A percentile compares a stretch with the other conserved stretches of the same genome.
Conservation (phyloP, 1,284 basidiomycete species). For the Stygiomarasmius scandens region DNA sequence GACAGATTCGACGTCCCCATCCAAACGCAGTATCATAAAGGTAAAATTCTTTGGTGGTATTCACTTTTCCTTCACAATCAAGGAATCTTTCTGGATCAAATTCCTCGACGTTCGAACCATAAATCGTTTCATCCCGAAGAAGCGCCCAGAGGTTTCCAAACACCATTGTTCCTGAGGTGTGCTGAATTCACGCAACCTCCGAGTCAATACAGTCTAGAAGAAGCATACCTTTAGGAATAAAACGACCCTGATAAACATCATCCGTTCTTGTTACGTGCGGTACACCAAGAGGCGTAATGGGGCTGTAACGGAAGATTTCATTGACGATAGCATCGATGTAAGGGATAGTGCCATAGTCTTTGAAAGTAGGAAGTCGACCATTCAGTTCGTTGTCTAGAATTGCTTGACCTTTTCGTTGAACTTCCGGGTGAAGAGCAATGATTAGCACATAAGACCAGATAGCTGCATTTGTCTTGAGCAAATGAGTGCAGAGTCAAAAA, state of each 20-base stretch:
- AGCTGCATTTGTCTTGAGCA: conserved; percentile 19
- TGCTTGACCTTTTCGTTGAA: conserved; percentile 30
- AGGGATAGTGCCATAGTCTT: conserved; percentile 27
- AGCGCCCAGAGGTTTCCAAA: background rate
- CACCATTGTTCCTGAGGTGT: background rate
- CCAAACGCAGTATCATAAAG: conserved; percentile 3
- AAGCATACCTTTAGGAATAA: background rate
- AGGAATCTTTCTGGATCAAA: conserved; percentile 5
- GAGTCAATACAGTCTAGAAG: too few species aligned
- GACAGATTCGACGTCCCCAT: conserved; percentile 5
- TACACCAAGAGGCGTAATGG: conserved; percentile 14
- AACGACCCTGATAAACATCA: background rate
- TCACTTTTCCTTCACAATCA: background rate
- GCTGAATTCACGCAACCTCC: too few species aligned
- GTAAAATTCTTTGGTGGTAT: background rate
- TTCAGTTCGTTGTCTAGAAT: conserved; percentile 31
- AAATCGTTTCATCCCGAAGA: conserved; percentile 2
- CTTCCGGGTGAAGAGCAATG: conserved; percentile 33
- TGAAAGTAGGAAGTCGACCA: conserved; percentile 30
- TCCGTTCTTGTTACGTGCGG: background rate
- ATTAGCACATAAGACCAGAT: conserved; percentile 33
- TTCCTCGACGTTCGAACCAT: background rate
- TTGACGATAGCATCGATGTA: conserved; percentile 33
- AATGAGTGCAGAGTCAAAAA: background rate
- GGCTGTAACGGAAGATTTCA: conserved; percentile 32